Percentiles rank a stretch among this genome's conserved stretches.
Conservation (phyloP, 2,329 filamentous ascomycete genomes). For the Zymoseptoria pseudotritici region DNA sequence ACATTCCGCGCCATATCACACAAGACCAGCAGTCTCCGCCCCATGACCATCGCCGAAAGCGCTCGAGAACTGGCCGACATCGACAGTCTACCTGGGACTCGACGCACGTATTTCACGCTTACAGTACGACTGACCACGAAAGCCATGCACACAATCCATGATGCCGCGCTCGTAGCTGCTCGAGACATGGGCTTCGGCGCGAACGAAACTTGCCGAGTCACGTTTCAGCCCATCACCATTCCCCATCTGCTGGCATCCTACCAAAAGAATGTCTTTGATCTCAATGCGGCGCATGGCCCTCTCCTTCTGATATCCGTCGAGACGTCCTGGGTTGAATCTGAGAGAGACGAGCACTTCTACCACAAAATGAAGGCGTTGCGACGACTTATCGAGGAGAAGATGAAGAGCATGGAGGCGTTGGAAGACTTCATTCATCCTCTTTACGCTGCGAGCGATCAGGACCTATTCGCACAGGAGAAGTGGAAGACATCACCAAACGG, state of each 20-base stretch:
- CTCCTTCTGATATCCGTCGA: conserved; percentile 15
- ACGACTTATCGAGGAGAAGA: conserved; percentile 3
- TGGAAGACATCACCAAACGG: conserved; percentile 14
- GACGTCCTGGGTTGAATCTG: conserved; percentile 10
- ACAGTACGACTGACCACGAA: conserved; percentile 8
- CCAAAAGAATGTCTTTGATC: conserved; percentile 16
- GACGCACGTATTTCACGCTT: conserved; percentile 17
- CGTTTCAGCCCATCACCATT: conserved; percentile 14
- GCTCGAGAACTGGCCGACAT: conserved; percentile 10
- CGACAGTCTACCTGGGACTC: conserved; percentile 8
- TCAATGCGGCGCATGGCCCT: conserved; percentile 8
- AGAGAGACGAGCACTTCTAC: conserved; percentile 10
- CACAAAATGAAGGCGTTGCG: conserved; percentile 4
- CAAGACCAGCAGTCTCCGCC: conserved; percentile 9
- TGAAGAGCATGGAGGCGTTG: conserved; percentile 1
- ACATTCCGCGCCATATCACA: conserved; percentile 12
- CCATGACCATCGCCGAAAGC: conserved; percentile 10
- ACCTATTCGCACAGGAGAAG: conserved; percentile 27
- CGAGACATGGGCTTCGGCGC: conserved; percentile 7
- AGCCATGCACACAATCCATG: conserved; percentile 12
- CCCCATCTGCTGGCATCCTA: conserved; percentile 13
- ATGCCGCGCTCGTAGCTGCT: conserved; percentile 6
- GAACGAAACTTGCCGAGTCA: conserved; percentile 8
- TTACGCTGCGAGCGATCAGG: conserved; percentile 30
- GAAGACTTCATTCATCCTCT: conserved; percentile 26